These are phyloP conservation scores for Fragaria vesca DNA, from an alignment of 306 rosid species.

Conservation along the genomic window DNA sequence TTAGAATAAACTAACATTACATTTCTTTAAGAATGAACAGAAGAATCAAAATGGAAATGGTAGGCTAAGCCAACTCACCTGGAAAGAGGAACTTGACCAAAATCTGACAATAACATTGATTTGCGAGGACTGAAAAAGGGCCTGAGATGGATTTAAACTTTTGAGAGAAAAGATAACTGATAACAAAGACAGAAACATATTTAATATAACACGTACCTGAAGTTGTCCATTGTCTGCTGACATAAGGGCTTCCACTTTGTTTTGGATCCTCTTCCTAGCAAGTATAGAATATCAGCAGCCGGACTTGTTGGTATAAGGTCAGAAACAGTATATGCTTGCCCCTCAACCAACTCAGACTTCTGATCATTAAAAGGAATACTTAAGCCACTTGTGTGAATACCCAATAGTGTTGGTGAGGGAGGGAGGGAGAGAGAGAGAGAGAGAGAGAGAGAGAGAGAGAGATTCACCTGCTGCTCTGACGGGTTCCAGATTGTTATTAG, in stretches of 20 bases:
- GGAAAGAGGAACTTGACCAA: constrained; percentile 67
- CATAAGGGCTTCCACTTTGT: constrained; percentile 73
- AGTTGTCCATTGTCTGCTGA: constrained; percentile 43
- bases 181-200: not conserved
- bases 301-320: constrained; percentile 65
- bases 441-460: not conserved
- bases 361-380: constrained; percentile 36
- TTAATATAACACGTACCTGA: constrained; percentile 40
- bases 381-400: constrained; percentile 21
- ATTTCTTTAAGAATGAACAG: constrained; percentile 5
- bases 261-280: constrained; percentile 71
- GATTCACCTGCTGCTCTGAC: constrained; percentile 58
- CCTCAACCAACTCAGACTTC: constrained; percentile 80
- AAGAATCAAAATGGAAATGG: constrained; percentile 20
- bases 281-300: constrained; percentile 53
- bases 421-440: not conserved
- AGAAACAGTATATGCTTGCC: constrained; percentile 64
- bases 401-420: not conserved
- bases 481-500: constrained; percentile 90
- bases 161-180: constrained; percentile 25
- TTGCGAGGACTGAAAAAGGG: constrained; percentile 58
- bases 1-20: constrained; percentile 22
- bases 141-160: constrained; percentile 29
- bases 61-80: constrained; percentile 39
- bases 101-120: constrained; percentile 53